Base-by-base conservation (phyloP, 73 alveolate species). In the Blepharisma stoltei region DNA sequence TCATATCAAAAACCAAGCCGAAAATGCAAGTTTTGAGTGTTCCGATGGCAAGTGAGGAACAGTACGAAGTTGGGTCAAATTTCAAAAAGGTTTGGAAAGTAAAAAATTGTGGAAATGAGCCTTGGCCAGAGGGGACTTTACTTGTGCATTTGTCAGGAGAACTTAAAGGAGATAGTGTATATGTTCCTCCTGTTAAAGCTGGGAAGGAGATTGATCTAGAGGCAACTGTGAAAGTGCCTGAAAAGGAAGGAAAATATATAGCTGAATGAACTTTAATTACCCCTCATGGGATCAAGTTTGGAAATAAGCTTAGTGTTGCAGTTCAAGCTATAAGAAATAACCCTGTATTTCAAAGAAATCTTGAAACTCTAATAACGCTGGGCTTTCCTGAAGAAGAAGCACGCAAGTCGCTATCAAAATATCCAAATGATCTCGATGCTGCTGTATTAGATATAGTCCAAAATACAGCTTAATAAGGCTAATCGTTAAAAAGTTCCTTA, bases 221-320 rank as follows among this genome's bases (percentile, higher is more conserved):
- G 1, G 65, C 65, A 14, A 44, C 4, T 38, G 27, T 69, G 11
- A n/a, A 44, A 14, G 27, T 69, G 9, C 79, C 79, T n/a, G n/a
- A 9, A 2, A 44, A 18, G 11, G 79, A 69, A 69, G 79, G 79
- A 44, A 69, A 43, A 5, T 69, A 69, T 69, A 69, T 20, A 1
- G 79, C 54, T 14, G 79, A 14, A 1, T 69, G 65, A 5, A 69
- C 32, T 1, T 44, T 69, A 7, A 18, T 69, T 44, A 69, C 79
- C 9, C 67, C 79, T 44, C 54, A 69, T 44, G 79, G 79, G 27
- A 43, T 69, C 5, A 46, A 43, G 11, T 69, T 69, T 69, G 79
- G 79, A 38, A 43, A 69, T 44, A 69, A 69, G 45, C 65, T 69
- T 44, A 18, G 27, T 4, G 5, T 69, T 38, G 65, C n/a, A 0